Base-by-base conservation (phyloP, 495 filamentous ascomycete species). In the Talaromyces wortmannii region DNA sequence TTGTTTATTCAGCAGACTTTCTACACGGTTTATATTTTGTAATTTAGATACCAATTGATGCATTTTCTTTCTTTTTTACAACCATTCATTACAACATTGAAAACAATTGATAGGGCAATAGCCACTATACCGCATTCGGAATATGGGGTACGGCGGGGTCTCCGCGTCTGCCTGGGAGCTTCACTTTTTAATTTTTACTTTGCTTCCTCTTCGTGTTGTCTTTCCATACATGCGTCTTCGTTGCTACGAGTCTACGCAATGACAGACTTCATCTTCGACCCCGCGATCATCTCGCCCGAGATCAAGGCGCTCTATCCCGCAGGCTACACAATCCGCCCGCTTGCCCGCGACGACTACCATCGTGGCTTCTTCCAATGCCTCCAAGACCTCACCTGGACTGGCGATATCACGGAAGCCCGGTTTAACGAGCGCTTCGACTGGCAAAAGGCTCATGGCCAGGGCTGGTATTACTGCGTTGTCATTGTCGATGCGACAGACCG, bases 391-490 rank as follows among this genome's bases (percentile, higher is more conserved):
- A 53, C 52, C 2, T 45, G 16, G 18, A 53, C 43, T 11, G 52
- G 52, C 10, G 43, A 53, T 45, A 53, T 53, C 4, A 45, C 15
- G 11, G 52, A 53, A 17, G n/a, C 8, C 2, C 3, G 32, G 13
- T 53, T 45, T 18, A 13, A 13, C 17, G 52, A 53, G 8, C 52
- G 52, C 23, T 53, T 53, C 17, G 52, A 53, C 43, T 53, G 52
- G 52, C 52, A 53, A 16, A 53, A 53, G 18, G 31, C 44, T 4
- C 40, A 53, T 45, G 52, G 52, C 0, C 40, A 45, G 40, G 52
- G 52, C 15, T 53, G 52, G 52, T 53, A 53, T 29, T 53, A 53
- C 43, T 53, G 52, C 52, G 43, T 53, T 32, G 52, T 53, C 11
- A 53, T 53, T 10, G 40, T 53, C 10, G 52, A 53, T 18, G 40